Evolutionary conservation across 2,329 filamentous ascomycete genomes (phyloP), one percentile per base, ranked within the genome.

Genomic region (Venturia effusa): DNA sequence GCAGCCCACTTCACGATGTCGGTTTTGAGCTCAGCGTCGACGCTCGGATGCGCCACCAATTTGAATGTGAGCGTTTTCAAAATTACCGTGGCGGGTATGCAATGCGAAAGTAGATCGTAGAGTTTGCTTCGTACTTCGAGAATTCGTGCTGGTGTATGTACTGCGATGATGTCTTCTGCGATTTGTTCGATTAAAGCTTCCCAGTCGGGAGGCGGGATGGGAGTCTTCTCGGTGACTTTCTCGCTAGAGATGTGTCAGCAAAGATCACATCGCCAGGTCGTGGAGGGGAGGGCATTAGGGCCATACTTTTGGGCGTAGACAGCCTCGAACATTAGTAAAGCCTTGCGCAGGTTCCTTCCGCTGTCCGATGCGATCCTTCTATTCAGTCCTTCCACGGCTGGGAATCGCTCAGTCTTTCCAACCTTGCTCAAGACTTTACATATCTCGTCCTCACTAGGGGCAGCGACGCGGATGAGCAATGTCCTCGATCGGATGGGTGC

Each of bases 81-180:
- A 67, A 99, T 92, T 0, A 89, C 95, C 0, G 93, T 96, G 1
- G 94, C 84, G 17, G 95, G 94, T 72, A 99, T 99, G 76, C 95
- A 99, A 75, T 99, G 94, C 7, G 93, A 96, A 59, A 99, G 82
- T 40, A 99, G 83, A 73, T 99, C 94, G 78, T 99, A 99, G n/a
- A 99, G 83, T 76, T 96, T 95, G 11, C 91, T 87, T 67, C 94
- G 86, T 59, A 97, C 92, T 71, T 92, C 85, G 67, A 99, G 78
- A 66, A 99, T 92, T 61, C 90, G 84, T 37, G 88, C 87, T 0
- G 94, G 93, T n/a, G 91, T 91, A 71, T 95, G 90, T 74, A 99
- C 93, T 45, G 89, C 88, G 72, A 97, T 85, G 64, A 99, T 96
- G 70, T 97, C 92, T 71, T 88, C 87, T n/a, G 95, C 92, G 67